phyloP scores from a whole-genome alignment of 2,329 filamentous ascomycete genomes.

The Fusarium citri region DNA sequence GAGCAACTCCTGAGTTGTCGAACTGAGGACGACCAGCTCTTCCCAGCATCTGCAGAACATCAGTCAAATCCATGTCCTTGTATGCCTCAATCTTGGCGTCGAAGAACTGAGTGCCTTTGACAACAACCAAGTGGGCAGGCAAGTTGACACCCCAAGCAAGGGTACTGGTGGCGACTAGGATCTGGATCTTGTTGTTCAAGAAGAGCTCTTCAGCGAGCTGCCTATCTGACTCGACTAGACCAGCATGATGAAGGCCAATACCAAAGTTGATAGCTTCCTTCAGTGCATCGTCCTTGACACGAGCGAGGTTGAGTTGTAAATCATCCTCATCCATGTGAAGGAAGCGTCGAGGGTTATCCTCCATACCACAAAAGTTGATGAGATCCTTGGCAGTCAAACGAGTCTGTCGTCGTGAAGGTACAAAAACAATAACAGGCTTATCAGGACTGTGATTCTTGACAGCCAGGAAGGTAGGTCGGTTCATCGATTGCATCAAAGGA shows the following conservation, averaged over 20 bases:
- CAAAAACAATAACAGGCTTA: conserved; percentile 98
- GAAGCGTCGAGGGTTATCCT: conserved; percentile 95
- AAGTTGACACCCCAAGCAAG: conserved; percentile 98
- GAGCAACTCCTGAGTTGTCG: conserved; percentile 92
- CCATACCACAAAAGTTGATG: conserved; percentile 98
- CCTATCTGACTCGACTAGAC: conserved; percentile 93
- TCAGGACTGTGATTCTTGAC: conserved; percentile 97
- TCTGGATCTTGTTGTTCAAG: conserved; percentile 97
- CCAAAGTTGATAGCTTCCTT: conserved; percentile 97
- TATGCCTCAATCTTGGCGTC: conserved; percentile 98
- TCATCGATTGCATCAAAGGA: conserved; percentile 99
- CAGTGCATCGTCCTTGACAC: conserved; percentile 92
- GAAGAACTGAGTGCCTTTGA: conserved; percentile 98
- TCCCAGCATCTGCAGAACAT: conserved; percentile 97
- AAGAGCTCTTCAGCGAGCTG: conserved; percentile 94
- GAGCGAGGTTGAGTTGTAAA: conserved; percentile 83
- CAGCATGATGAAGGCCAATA: conserved; percentile 96
- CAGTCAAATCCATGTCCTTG: conserved; percentile 98
- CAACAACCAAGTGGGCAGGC: conserved; percentile 94
- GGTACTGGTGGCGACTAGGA: conserved; percentile 94
- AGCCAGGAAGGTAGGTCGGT: conserved; percentile 93
- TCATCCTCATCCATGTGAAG: conserved; percentile 96
- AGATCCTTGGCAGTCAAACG: conserved; percentile 94
- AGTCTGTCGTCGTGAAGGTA: conserved; percentile 94
- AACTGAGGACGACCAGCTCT: conserved; percentile 96